Evolutionary conservation across 2,329 filamentous ascomycete genomes (phyloP), one percentile per base, ranked within the genome.

Genomic region (Tolypocladium cylindrosporum): DNA sequence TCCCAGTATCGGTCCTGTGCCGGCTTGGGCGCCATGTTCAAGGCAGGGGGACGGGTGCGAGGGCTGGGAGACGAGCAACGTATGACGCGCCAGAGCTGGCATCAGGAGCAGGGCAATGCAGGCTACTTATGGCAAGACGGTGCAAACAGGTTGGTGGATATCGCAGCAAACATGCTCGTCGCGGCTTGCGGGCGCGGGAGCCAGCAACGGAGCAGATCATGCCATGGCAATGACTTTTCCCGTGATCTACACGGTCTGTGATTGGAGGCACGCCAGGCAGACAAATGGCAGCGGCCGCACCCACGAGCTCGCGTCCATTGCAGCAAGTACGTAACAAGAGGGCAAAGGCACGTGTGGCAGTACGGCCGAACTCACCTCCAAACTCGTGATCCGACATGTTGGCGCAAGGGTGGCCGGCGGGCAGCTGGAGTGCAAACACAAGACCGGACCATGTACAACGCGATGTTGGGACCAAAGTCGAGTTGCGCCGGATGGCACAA

Each of bases 361-460:
- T 37, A 59, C 53, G 54, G 37, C 10, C 45, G 21, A 37, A 75
- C 82, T 73, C 68, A 85, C 84, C 80, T 72, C 78, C 80, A 74
- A 86, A 84, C 69, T 87, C 84, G 71, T 85, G 81, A 66, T 87
- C 84, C 58, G 84, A 87, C 84, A 87, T 87, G 61, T 52, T 74
- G 65, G 54, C 19, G 53, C 37, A 56, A 54, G 55, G 24, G 55
- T 31, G 27, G 27, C 9, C 5, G 48, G 48, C 5, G 27, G 31
- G 31, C 31, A 13, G 48, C 48, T 36, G 16, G 19, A n/a, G 16
- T 36, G 31, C 48, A 36, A 36, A n/a, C 31, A 36, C 48, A 51
- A 51, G 9, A 51, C 48, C 4, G 48, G 27, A 8, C 11, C 48
- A 36, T 51, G 48, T 51, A 51, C 31, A n/a, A 51, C n/a, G 55